A percentile compares a stretch with the other conserved stretches of the same genome.
Evolutionary conservation across 2,329 filamentous ascomycete species (phyloP).

Genomic region (Teratosphaeria zuluensis): DNA sequence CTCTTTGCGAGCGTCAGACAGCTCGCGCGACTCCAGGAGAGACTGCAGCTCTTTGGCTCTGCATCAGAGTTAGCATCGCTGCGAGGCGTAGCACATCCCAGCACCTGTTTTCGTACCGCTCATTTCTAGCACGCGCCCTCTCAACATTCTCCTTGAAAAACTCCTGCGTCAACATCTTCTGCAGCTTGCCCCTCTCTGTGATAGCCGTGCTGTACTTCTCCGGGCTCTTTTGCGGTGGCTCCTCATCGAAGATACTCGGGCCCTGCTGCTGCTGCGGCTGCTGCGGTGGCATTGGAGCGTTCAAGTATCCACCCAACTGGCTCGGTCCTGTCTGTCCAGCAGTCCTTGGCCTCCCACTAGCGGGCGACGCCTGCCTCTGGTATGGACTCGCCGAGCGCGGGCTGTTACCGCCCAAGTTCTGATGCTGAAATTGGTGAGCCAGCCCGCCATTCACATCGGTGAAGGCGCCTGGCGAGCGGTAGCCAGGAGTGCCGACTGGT

Average conservation of each 20-base stretch:
- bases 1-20: conserved; percentile 67
- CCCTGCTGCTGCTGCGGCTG: conserved; percentile 16
- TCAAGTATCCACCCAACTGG: conserved; percentile 57
- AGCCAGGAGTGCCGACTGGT: conserved; percentile 39
- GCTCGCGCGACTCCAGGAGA: conserved; percentile 66
- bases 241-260: conserved; percentile 43
- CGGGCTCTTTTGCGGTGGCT: conserved; percentile 68
- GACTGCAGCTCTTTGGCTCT: conserved; percentile 90
- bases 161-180: conserved; percentile 55
- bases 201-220: conserved; percentile 85
- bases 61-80: conserved; percentile 4
- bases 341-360: conserved; percentile 65
- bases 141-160: conserved; percentile 99
- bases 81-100: not conserved
- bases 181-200: conserved; percentile 59
- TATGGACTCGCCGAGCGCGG: conserved; percentile 60
- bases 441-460: conserved; percentile 85
- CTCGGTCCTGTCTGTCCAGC: conserved; percentile 56
- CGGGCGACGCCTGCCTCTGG: conserved; percentile 57
- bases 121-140: conserved; percentile 86
- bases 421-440: conserved; percentile 92
- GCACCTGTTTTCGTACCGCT: conserved; percentile 51
- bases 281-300: conserved; percentile 50
- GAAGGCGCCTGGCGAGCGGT: conserved; percentile 47
- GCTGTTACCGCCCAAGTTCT: conserved; percentile 62